Conservation (phyloP, 2,329 filamentous ascomycete genomes). For the Herpotrichia juniperi region DNA sequence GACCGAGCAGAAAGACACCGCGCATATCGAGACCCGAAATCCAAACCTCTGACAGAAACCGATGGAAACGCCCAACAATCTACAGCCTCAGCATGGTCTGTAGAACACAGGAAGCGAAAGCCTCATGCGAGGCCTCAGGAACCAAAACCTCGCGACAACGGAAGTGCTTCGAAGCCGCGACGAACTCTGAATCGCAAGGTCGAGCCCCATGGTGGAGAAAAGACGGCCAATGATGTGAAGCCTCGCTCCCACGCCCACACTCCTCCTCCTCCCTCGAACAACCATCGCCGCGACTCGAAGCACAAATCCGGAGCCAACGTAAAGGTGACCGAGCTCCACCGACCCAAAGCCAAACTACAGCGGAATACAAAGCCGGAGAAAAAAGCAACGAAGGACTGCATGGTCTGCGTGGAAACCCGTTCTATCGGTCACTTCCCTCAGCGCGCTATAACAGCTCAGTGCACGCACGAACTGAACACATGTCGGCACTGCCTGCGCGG, state of each 20-base stretch:
- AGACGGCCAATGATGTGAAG: neutral
- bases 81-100: neutral
- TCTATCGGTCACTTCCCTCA: constrained; percentile 37
- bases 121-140: neutral
- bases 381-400: constrained; percentile 29
- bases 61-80: neutral
- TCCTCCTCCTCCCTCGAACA: neutral
- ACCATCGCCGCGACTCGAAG: neutral
- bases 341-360: neutral
- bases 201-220: neutral
- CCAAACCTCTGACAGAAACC: neutral
- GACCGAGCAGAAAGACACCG: neutral
- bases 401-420: constrained; percentile 42
- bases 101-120: neutral
- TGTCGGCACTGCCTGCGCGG: constrained; percentile 46
- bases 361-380: neutral
- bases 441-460: constrained; percentile 37
- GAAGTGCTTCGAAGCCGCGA: neutral
- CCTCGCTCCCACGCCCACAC: neutral
- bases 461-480: constrained; percentile 40
- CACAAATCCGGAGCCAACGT: neutral
- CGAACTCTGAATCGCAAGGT: neutral
- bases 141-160: neutral
- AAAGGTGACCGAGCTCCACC: neutral
- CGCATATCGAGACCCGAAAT: neutral